These are phyloP conservation scores for Aspergillus nidulans DNA, from an alignment of 495 filamentous ascomycete species.

Conservation along the genomic window DNA sequence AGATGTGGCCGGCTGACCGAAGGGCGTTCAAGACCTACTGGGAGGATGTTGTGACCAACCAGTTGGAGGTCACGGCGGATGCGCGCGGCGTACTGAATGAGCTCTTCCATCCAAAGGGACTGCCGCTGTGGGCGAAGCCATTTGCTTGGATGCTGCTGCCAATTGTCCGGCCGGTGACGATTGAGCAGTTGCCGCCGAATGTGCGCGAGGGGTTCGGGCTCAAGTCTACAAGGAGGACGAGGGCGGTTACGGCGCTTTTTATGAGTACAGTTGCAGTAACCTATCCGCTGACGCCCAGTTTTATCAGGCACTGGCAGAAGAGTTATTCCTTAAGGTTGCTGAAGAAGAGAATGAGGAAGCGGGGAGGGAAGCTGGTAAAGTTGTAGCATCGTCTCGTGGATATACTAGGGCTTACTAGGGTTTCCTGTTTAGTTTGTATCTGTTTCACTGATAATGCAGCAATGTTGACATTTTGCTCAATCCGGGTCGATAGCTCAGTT, in stretches of 20 bases:
- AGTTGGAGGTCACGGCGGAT: background rate
- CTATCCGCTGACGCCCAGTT: slow-evolving; percentile 4
- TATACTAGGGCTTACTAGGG: too few species aligned
- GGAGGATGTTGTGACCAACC: background rate
- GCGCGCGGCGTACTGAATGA: background rate
- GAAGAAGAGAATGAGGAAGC: slow-evolving; percentile 1
- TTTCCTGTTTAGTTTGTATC: too few species aligned
- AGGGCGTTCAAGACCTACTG: background rate
- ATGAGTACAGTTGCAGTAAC: background rate
- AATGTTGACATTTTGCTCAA: too few species aligned
- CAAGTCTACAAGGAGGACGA: slow-evolving; percentile 8
- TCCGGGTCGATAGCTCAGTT: too few species aligned
- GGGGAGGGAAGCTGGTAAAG: slow-evolving; percentile 7
- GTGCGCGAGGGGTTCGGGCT: slow-evolving; percentile 26
- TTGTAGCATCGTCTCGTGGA: too few species aligned
- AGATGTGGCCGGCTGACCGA: slow-evolving; percentile 3
- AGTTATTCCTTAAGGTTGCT: slow-evolving; percentile 2
- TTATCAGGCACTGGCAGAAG: slow-evolving; percentile 4
- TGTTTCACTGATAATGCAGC: too few species aligned
- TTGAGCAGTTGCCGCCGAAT: slow-evolving; percentile 25
- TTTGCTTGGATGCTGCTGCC: slow-evolving; percentile 19
- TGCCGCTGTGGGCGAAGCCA: background rate
- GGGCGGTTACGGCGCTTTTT: background rate
- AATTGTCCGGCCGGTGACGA: slow-evolving; percentile 23
- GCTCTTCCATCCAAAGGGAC: background rate